Conservation (phyloP, 192 early-diverging fungal species). For the Martensiomyces pterosporus region DNA sequence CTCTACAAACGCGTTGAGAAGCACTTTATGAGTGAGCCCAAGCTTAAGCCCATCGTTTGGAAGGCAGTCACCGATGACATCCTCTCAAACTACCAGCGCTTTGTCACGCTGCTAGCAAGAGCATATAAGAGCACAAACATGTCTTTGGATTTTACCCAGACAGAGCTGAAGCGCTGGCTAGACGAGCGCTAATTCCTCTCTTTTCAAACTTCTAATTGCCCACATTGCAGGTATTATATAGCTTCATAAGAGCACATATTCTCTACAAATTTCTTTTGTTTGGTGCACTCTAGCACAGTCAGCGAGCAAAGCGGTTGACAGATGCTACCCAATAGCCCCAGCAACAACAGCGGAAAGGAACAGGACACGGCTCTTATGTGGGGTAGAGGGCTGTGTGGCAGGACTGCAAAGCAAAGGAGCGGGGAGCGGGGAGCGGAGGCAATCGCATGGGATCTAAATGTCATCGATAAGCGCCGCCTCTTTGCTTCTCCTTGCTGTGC, state of each 20-base stretch:
- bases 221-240: conserved; percentile 2
- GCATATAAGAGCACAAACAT: conserved; percentile 85
- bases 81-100: conserved; percentile 70
- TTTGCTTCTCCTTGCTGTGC: no score
- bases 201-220: conserved; percentile 1
- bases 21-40: conserved; percentile 83
- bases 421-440: no score
- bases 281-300: background rate
- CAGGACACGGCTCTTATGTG: background rate
- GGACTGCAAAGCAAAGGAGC: no score
- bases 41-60: conserved; percentile 86
- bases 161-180: conserved; percentile 47
- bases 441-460: no score
- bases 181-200: conserved; percentile 25
- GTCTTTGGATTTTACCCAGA: conserved; percentile 76
- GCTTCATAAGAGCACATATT: background rate
- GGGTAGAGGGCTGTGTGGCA: no score
- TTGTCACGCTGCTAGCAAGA: conserved; percentile 74
- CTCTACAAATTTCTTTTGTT: background rate
- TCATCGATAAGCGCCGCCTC: no score
- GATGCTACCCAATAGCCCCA: background rate
- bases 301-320: background rate
- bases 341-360: background rate
- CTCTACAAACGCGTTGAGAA: conserved; percentile 92
- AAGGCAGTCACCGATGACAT: conserved; percentile 85